phyloP scores from a whole-genome alignment of 2,329 filamentous ascomycete species.

The Colletotrichum noveboracense region DNA sequence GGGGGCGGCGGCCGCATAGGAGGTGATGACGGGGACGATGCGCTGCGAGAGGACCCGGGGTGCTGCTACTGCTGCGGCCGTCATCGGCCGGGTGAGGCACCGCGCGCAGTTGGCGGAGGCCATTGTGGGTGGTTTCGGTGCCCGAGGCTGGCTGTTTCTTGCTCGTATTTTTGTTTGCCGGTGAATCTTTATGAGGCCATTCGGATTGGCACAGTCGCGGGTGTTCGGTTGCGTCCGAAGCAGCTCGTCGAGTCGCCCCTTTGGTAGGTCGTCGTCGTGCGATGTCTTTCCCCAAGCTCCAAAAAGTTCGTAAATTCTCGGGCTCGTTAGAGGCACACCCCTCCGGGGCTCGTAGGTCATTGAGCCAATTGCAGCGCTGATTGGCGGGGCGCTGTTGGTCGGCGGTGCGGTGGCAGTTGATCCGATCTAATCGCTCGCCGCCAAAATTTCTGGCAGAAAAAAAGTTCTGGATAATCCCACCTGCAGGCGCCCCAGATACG shows the following conservation, averaged over 20 bases:
- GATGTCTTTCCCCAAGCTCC: conserved; percentile 14
- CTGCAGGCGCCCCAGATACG: background rate
- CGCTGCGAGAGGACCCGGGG: conserved; percentile 33
- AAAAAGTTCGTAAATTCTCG: conserved; percentile 23
- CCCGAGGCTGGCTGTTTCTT: conserved; percentile 25
- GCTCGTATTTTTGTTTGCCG: background rate
- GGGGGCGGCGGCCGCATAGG: conserved; percentile 26
- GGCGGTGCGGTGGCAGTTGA: conserved; percentile 19
- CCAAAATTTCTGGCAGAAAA: conserved; percentile 23
- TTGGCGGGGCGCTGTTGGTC: background rate
- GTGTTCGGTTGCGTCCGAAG: conserved; percentile 1
- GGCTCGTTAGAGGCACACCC: conserved; percentile 10
- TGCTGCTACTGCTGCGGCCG: conserved; percentile 23
- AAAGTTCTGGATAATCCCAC: conserved; percentile 22
- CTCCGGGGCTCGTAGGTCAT: background rate
- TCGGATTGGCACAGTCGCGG: background rate
- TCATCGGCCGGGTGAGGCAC: conserved; percentile 43
- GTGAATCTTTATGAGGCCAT: background rate
- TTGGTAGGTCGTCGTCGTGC: conserved; percentile 18
- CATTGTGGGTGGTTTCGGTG: conserved; percentile 31
- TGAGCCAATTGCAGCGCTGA: conserved; percentile 7
- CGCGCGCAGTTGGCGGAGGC: conserved; percentile 45
- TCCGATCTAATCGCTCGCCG: conserved; percentile 19
- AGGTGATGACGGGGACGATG: conserved; percentile 35
- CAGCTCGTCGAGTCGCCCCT: conserved; percentile 15